A percentile compares a stretch with the other conserved stretches of the same genome.
Conservation (phyloP, 148 eudicot species). For the Camellia sinensis region DNA sequence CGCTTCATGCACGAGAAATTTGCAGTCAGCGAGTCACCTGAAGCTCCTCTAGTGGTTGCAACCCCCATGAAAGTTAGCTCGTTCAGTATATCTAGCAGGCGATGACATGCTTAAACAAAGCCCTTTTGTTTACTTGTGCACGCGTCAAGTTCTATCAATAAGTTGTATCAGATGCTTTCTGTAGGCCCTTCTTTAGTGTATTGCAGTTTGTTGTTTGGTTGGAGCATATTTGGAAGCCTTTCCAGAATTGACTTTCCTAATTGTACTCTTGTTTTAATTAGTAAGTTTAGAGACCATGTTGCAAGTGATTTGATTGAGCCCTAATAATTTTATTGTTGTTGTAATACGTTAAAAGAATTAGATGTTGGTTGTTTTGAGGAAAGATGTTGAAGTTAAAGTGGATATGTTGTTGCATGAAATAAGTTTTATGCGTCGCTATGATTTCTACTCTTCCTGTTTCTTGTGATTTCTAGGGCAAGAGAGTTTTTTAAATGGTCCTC, state of each 20-base stretch:
- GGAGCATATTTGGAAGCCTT: not conserved
- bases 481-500: not conserved
- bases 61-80: conserved; percentile 54
- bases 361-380: not conserved
- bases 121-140: conserved; percentile 13
- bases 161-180: conserved; percentile 8
- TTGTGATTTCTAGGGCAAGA: not conserved
- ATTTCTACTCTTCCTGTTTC: not conserved
- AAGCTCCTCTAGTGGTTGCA: conserved; percentile 55
- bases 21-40: conserved; percentile 48
- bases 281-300: not conserved
- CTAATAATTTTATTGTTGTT: conserved; percentile 1
- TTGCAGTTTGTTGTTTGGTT: not conserved
- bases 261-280: not conserved
- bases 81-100: conserved; percentile 49
- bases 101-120: conserved; percentile 19
- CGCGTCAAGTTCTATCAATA: not conserved
- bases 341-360: not conserved
- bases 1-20: conserved; percentile 59
- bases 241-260: not conserved
- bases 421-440: not conserved
- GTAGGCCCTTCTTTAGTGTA: not conserved
- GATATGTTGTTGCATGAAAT: not conserved
- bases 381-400: conserved; percentile 1
- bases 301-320: conserved; percentile 4